These are phyloP conservation scores for Lumnitzera littorea DNA, from an alignment of 345 rosid species.

Conservation along the genomic window DNA sequence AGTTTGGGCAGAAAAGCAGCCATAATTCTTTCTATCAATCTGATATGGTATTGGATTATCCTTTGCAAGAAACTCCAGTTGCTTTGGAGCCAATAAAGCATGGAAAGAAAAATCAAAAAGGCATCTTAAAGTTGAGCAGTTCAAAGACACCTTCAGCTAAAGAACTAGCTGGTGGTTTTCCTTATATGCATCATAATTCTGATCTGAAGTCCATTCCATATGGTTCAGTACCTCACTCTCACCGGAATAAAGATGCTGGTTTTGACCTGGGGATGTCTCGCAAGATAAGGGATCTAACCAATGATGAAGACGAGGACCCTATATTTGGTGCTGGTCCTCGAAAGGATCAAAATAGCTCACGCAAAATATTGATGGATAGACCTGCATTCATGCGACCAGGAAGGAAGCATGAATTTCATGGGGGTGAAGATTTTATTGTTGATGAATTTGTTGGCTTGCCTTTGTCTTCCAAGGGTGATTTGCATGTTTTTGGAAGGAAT, in stretches of 20 bases:
- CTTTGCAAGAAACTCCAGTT: constrained; percentile 28
- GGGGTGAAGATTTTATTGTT: constrained; percentile 32
- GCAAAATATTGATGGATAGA: constrained; percentile 24
- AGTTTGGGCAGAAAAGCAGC: constrained; percentile 31
- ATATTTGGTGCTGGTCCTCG: constrained; percentile 53
- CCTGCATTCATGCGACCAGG: constrained; percentile 38
- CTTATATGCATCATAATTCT: constrained; percentile 36
- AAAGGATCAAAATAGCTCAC: constrained; percentile 30
- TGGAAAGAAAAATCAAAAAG: constrained; percentile 58
- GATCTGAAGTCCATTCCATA: constrained; percentile 41
- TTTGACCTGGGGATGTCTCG: constrained; percentile 37
- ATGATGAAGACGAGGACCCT: constrained; percentile 50
- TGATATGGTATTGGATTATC: constrained; percentile 40
- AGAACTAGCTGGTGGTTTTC: constrained; percentile 24
- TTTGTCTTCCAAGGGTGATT: constrained; percentile 42
- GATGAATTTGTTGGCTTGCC: constrained; percentile 53
- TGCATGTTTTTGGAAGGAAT: constrained; percentile 34
- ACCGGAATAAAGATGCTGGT: constrained; percentile 29
- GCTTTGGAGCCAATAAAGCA: constrained; percentile 34
- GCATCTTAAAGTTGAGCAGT: constrained; percentile 45
- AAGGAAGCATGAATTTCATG: constrained; percentile 42
- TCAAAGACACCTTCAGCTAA: constrained; percentile 34
- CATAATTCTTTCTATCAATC: constrained; percentile 31
- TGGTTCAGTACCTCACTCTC: constrained; percentile 29
- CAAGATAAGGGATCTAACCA: constrained; percentile 44